These are phyloP conservation scores for Pythium apleroticum DNA, from an alignment of 352 stramenopile genomes.

Conservation along the genomic window DNA sequence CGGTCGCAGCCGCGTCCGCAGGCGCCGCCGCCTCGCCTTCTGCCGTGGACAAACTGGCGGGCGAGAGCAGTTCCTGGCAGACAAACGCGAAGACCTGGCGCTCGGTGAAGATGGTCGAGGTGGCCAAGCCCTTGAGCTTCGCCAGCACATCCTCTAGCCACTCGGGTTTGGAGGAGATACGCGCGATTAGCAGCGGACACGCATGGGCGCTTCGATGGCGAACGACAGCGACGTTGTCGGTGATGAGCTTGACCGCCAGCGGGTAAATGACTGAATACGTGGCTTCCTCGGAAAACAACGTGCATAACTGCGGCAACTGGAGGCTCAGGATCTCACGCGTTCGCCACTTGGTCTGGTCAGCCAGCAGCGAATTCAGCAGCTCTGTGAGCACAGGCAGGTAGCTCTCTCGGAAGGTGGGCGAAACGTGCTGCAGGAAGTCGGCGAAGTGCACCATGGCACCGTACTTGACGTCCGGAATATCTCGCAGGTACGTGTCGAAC, in stretches of 20 bases:
- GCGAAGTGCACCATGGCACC: conserved; percentile 86
- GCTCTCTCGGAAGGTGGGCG: conserved; percentile 64
- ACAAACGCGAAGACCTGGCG: conserved; percentile 73
- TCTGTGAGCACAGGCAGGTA: conserved; percentile 79
- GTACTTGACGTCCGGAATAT: conserved; percentile 79
- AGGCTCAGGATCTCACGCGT: conserved; percentile 73
- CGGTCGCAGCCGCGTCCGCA: conserved; percentile 2
- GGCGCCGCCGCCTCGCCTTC: not conserved
- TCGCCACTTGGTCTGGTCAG: conserved; percentile 84
- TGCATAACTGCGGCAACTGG: conserved; percentile 73
- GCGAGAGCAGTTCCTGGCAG: conserved; percentile 51
- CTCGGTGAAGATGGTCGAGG: conserved; percentile 58
- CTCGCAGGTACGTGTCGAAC: conserved; percentile 84
- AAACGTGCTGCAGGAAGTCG: conserved; percentile 78
- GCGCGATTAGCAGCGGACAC: conserved; percentile 60
- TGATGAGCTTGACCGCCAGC: conserved; percentile 74
- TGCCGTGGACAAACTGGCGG: conserved; percentile 8
- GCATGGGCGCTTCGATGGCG: conserved; percentile 71
- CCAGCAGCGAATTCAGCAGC: conserved; percentile 46
- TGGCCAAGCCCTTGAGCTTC: conserved; percentile 52
- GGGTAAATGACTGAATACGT: conserved; percentile 80
- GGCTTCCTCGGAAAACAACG: conserved; percentile 62
- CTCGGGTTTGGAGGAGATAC: conserved; percentile 41
- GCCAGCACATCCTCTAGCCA: conserved; percentile 50
- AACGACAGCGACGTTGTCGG: conserved; percentile 70